phyloP scores from a whole-genome alignment of 169 alveolate genomes.

The Fabrea salina region DNA sequence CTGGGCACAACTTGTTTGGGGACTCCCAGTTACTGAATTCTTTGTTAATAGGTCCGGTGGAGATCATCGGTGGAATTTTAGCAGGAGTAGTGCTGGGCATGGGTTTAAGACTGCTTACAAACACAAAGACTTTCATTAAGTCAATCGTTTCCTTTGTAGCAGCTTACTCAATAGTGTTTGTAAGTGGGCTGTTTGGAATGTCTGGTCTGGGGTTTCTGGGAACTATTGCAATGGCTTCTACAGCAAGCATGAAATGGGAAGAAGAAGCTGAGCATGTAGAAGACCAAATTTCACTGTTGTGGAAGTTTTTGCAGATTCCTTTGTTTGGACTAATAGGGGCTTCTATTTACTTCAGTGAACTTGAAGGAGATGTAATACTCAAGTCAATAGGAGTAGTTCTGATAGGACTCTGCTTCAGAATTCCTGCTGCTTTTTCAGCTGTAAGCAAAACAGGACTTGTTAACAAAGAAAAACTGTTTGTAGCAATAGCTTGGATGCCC shows the following conservation, averaged over 20 bases:
- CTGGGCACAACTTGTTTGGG: background rate
- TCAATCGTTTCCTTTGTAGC: background rate
- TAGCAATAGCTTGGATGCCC: background rate
- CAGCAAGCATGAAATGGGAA: background rate
- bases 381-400: background rate
- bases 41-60: background rate
- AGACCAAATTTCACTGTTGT: background rate
- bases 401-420: background rate
- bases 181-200: background rate
- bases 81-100: background rate
- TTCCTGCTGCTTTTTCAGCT: background rate
- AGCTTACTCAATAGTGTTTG: background rate
- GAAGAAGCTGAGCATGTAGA: background rate
- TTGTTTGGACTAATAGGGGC: constrained; percentile 11
- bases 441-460: background rate
- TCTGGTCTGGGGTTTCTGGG: background rate
- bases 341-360: background rate
- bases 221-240: background rate
- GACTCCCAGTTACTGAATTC: background rate
- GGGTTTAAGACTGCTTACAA: background rate
- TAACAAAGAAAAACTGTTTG: background rate
- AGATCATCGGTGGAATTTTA: background rate
- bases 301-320: background rate
- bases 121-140: background rate
- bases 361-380: background rate